Base-by-base conservation (phyloP, 2,329 filamentous ascomycete genomes). In the Colletotrichum brevisporum region DNA sequence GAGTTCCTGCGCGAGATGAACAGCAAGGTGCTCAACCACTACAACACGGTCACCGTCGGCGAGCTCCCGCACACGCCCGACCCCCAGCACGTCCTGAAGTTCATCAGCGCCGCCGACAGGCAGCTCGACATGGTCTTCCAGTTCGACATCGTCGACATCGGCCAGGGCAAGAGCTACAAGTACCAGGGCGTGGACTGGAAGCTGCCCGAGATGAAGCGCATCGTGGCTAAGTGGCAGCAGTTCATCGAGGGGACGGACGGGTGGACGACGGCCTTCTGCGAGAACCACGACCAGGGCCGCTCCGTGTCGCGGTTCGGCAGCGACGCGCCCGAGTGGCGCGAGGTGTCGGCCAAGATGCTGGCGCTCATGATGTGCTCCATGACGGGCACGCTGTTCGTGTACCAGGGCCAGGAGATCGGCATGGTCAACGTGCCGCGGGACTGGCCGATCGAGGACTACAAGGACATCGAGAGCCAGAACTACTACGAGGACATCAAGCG, bases 91-190 rank as follows among this genome's bases (percentile, higher is more conserved):
- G 89, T 92, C 2, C 78, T 92, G 8, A 75, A 83, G 18, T 92
- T 91, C 71, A 88, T 92, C 15, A 85, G 85, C 3, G 84, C 87
- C 0, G 78, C 84, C 31, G 86, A 88, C 63, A 85, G 85, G 67
- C 87, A 92, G 76, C 79, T 93, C 56, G 86, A 89, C 75, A 93
- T 92, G 91, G 88, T 92, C 2, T 92, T 93, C 77, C 88, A 90
- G 72, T 90, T 91, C 71, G 88, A 90, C 72, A 84, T 90, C 12
- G 89, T 92, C 8, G 86, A 91, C 74, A 81, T 91, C 16, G 90
- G 87, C 6, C 82, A 84, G 62, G 85, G 87, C 64, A 76, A 81
- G 74, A 78, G 84, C 0, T 80, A 85, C 56, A 86, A 85, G 70
- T 86, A 88, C 74, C 85, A 88, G 63, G 76, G 75, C 0, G 76